Evolutionary conservation across 2,329 filamentous ascomycete species (phyloP), one percentile per base, ranked within the genome.

Genomic region (Xylariaceae sp.): DNA sequence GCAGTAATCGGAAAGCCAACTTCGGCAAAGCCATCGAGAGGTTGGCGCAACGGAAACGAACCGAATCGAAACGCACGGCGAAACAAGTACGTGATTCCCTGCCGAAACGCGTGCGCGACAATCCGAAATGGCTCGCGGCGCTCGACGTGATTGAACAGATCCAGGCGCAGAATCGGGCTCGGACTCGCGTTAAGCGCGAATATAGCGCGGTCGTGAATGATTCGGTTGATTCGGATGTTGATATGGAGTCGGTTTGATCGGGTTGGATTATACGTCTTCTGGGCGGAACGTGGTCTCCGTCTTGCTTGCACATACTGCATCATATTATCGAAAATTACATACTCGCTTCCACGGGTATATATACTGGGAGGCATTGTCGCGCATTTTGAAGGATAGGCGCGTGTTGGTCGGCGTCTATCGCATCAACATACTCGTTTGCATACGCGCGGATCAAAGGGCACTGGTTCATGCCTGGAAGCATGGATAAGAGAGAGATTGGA

Each of bases 1-100:
- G 83, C 1, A 77, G 77, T 3, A 74, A 73, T 2, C 75, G 80
- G 15, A 86, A 86, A 63, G 56, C 41, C 4, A 80, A 79, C 63
- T 79, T 82, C 51, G 81, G 82, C 17, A 76, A 75, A 59, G 77
- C 75, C 0, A 68, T 72, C 0, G 67, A 62, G 15, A 63, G 67
- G 51, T 41, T 54, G 4, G 65, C 58, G 2, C 48, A 73, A 51
- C 74, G 78, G 9, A 67, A 76, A 62, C 73, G 67, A 34, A 73
- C 71, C 62, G 63, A 73, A 64, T 71, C 55, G 58, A 55, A 44
- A 49, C 59, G 50, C 8, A 48, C n/a, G 11, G 48, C 7, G 13
- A 44, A 39, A 18, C 10, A 59, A 34, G 56, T 50, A 37, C 48
- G 49, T 2, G 52, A 41, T 15, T 11, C 2, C 37, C 30, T 83